Conservation (phyloP, 2,329 filamentous ascomycete species). For the Nothopassalora personata region DNA sequence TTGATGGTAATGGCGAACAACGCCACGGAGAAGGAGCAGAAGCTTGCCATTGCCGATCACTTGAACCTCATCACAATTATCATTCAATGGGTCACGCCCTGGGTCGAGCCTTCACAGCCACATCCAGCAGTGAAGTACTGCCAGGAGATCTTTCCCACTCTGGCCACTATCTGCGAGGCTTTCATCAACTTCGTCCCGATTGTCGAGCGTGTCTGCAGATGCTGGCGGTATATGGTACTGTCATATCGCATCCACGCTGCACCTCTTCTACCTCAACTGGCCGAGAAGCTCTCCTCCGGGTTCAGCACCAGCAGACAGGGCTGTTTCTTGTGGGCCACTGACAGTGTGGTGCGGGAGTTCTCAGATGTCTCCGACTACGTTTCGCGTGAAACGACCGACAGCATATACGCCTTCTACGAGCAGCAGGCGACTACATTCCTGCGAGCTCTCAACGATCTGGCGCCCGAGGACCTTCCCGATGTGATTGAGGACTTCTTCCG, state of each 20-base stretch:
- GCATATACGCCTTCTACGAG: conserved; percentile 92
- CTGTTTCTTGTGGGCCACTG: conserved; percentile 97
- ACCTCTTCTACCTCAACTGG: conserved; percentile 76
- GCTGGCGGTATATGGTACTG: conserved; percentile 95
- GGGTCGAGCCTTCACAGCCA: conserved; percentile 63
- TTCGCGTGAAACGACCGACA: conserved; percentile 71
- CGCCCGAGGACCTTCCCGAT: conserved; percentile 69
- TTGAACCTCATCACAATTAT: conserved; percentile 90
- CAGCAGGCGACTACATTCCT: conserved; percentile 87
- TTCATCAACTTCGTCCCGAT: conserved; percentile 84
- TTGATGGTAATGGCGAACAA: conserved; percentile 82
- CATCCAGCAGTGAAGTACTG: conserved; percentile 96
- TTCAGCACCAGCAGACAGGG: conserved; percentile 85
- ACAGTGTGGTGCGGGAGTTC: conserved; percentile 91
- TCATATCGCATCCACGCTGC: conserved; percentile 88
- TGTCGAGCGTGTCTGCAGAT: conserved; percentile 86
- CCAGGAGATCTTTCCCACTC: conserved; percentile 83
- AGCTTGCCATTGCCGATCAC: conserved; percentile 87
- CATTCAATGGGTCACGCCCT: conserved; percentile 70
- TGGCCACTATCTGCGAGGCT: conserved; percentile 79
- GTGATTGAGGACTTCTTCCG: conserved; percentile 97
- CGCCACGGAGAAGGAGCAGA: conserved; percentile 75
- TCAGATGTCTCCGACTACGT: conserved; percentile 84
- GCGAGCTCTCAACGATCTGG: conserved; percentile 78
- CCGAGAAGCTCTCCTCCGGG: conserved; percentile 78